Evolutionary conservation across 2,329 filamentous ascomycete species (phyloP).

Genomic region (Colletotrichum phormii): DNA sequence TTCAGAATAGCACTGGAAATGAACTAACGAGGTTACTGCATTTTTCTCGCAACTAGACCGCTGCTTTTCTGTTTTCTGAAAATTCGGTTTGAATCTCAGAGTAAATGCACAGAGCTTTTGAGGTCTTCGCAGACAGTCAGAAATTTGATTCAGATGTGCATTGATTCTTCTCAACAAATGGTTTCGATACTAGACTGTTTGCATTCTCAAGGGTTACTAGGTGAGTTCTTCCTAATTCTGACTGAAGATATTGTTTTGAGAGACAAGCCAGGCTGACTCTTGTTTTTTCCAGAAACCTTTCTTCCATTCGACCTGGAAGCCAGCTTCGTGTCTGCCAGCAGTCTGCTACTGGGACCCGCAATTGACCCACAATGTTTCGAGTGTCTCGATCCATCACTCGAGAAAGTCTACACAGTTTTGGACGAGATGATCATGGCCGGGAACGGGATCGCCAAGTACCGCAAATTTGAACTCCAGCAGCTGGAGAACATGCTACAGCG

Average conservation of each 20-base stretch:
- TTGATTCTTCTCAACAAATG: constrained; percentile 48
- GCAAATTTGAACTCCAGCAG: constrained; percentile 57
- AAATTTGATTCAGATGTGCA: constrained; percentile 48
- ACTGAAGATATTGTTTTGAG: too few species aligned
- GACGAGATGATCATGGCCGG: constrained; percentile 59
- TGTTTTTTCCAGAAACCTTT: constrained; percentile 53
- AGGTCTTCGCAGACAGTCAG: constrained; percentile 50
- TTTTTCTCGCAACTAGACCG: constrained; percentile 47
- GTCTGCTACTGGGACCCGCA: constrained; percentile 51
- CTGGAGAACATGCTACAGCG: constrained; percentile 53
- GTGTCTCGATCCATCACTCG: constrained; percentile 49
- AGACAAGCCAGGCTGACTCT: not conserved
- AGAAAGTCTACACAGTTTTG: constrained; percentile 55
- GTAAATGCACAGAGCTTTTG: constrained; percentile 45
- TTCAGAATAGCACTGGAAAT: too few species aligned
- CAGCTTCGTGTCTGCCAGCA: constrained; percentile 55
- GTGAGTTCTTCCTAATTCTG: constrained; percentile 43
- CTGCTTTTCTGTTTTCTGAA: constrained; percentile 48
- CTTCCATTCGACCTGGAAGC: constrained; percentile 60
- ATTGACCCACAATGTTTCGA: constrained; percentile 51
- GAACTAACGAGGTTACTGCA: constrained; percentile 36
- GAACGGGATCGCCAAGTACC: constrained; percentile 57
- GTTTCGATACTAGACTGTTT: constrained; percentile 55
- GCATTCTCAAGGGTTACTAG: constrained; percentile 58
- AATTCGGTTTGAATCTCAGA: constrained; percentile 43